Evolutionary conservation across 306 rosid genomes (phyloP), one percentile per base, ranked within the genome.

Genomic region (Begonia masoniana): DNA sequence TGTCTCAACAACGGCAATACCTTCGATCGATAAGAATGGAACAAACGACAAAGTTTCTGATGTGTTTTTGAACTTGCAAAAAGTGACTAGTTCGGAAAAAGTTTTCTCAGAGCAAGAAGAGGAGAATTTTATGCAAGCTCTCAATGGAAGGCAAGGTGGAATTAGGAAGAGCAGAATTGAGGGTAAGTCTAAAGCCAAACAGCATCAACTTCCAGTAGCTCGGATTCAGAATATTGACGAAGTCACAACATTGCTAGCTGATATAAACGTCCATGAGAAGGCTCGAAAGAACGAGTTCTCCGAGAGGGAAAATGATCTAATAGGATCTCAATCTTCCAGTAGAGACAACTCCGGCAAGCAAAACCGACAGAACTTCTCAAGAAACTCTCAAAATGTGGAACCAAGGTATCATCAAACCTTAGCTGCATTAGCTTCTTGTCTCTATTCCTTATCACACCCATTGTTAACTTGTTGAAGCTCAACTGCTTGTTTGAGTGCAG

Each of bases 281-380:
- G 67, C 70, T 60, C 63, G 63, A 54, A 82, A 76, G 74, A 76
- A 74, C 47, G 82, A 82, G 61, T 73, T 66, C 59, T 78, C 73
- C 1, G 94, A 83, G 73, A 79, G 81, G 2, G 94, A 85, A 71
- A 89, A 81, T 70, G 95, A 85, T 55, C 51, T 59, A 41, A 35
- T 63, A 48, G 83, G 57, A 46, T 77, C 39, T 31, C 39, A 31
- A 31, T 31, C 39, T 31, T 31, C 39, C 7, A 6, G 39, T 31
- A 31, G 39, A 7, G 39, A 31, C 80, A 48, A 68, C 82, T 9
- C 39, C 56, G 48, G 71, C 77, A 69, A 65, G 70, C 41, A 41
- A 78, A 66, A 69, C 43, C 75, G 66, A 17, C 84, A 73, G 58
- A 81, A 73, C 66, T 75, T 81, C 65, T 52, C 88, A 15, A 81